Percentiles rank a stretch among this genome's conserved stretches.
These are phyloP conservation scores for Chalciporus sphaerocephalus DNA, from an alignment of 768 basidiomycete genomes.

Conservation along the genomic window DNA sequence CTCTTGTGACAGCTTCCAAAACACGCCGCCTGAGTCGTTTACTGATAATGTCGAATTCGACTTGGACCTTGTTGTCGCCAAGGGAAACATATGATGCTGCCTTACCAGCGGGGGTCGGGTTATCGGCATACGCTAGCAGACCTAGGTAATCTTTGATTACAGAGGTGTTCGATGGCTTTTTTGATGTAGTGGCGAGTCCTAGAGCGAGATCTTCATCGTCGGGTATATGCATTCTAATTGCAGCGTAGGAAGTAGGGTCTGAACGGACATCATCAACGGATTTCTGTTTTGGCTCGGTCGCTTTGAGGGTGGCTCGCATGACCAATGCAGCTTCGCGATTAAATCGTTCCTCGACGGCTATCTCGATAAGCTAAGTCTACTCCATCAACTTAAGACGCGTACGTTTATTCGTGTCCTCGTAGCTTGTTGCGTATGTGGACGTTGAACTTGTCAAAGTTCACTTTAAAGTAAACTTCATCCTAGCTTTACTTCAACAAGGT, in stretches of 20 bases:
- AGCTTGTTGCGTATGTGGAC: slow-evolving; percentile 85
- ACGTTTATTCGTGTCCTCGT: slow-evolving; percentile 17
- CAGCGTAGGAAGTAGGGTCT: slow-evolving; percentile 64
- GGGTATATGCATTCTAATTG: slow-evolving; percentile 57
- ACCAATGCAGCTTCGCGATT: slow-evolving; percentile 73
- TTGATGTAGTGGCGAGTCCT: slow-evolving; percentile 56
- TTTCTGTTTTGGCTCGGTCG: slow-evolving; percentile 61
- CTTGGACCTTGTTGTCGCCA: slow-evolving; percentile 64
- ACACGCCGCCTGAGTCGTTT: slow-evolving; percentile 63
- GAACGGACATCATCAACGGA: slow-evolving; percentile 59
- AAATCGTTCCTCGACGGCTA: slow-evolving; percentile 73
- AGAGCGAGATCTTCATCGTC: slow-evolving; percentile 59
- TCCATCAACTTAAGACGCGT: slow-evolving; percentile 11
- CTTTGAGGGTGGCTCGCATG: slow-evolving; percentile 64
- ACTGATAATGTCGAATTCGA: slow-evolving; percentile 75
- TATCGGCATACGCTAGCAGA: slow-evolving; percentile 76
- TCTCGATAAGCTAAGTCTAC: slow-evolving; percentile 62
- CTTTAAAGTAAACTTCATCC: slow-evolving; percentile 73
- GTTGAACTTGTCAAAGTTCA: slow-evolving; percentile 88
- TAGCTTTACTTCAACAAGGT: slow-evolving; percentile 27
- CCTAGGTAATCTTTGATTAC: slow-evolving; percentile 79
- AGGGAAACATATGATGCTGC: slow-evolving; percentile 70
- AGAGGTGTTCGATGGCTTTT: slow-evolving; percentile 49
- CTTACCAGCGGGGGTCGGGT: slow-evolving; percentile 69
- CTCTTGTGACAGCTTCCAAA: slow-evolving; percentile 73